These are phyloP conservation scores for Boletus smithii DNA, from an alignment of 1,284 basidiomycete species.

Conservation along the genomic window DNA sequence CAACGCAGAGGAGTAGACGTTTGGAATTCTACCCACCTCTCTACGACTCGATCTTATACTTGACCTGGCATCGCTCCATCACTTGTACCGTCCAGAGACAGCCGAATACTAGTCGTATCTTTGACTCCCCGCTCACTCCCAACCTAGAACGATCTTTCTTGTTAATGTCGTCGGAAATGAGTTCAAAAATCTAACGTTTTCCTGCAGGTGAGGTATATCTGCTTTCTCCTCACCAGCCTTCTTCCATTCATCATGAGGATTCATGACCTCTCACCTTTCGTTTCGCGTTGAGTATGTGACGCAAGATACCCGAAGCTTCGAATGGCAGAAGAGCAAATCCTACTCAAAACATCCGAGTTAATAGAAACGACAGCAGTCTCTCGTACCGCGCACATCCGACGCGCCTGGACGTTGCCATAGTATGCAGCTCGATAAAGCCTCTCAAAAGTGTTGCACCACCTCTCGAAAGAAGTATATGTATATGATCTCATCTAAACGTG, in stretches of 20 bases:
- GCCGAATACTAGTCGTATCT: not conserved
- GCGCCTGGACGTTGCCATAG: slow-evolving; percentile 8
- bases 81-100: not conserved
- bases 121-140: not conserved
- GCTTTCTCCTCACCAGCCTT: slow-evolving; percentile 8
- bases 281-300: not conserved
- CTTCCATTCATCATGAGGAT: slow-evolving; percentile 2
- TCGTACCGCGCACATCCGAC: slow-evolving; percentile 11
- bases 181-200: slow-evolving; percentile 2
- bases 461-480: slow-evolving; percentile 11
- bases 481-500: slow-evolving; percentile 54
- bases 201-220: slow-evolving; percentile 21
- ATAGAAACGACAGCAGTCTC: slow-evolving; percentile 3
- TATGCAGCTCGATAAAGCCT: not conserved
- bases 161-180: slow-evolving; percentile 18
- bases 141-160: not conserved
- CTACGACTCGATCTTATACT: slow-evolving; percentile 23
- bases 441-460: not conserved
- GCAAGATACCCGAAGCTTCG: slow-evolving; percentile 9
- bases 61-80: slow-evolving; percentile 1
- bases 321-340: slow-evolving; percentile 24
- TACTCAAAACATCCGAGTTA: slow-evolving; percentile 20
- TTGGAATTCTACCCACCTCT: slow-evolving; percentile 7
- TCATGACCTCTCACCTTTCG: slow-evolving; percentile 12
- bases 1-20: slow-evolving; percentile 1